Percentiles rank a stretch among this genome's conserved stretches.
Evolutionary conservation across 2,329 filamentous ascomycete genomes (phyloP).

Genomic region (Neobulgaria alba): DNA sequence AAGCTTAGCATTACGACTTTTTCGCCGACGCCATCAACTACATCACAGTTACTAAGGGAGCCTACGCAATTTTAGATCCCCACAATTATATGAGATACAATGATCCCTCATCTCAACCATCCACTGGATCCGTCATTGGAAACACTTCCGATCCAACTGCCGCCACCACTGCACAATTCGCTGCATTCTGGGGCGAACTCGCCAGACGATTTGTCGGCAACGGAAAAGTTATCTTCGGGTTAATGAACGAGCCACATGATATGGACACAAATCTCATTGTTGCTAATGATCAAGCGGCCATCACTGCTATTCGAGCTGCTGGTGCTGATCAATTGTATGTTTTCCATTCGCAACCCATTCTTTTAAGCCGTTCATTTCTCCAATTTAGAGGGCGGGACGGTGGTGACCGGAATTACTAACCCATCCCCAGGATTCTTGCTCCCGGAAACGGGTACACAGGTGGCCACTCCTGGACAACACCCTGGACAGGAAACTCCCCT

Average conservation of each 20-base stretch:
- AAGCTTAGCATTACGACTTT: conserved; percentile 35
- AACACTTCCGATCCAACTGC: conserved; percentile 36
- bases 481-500: conserved; percentile 29
- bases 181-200: conserved; percentile 40
- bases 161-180: conserved; percentile 39
- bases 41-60: conserved; percentile 38
- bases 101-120: conserved; percentile 40
- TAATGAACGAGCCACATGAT: conserved; percentile 42
- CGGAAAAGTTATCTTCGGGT: conserved; percentile 40
- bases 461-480: conserved; percentile 38
- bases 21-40: conserved; percentile 41
- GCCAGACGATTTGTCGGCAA: conserved; percentile 37
- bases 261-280: conserved; percentile 39
- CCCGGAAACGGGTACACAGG: conserved; percentile 43
- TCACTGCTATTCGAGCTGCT: conserved; percentile 36
- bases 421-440: conserved; percentile 35
- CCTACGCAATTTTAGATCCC: conserved; percentile 40
- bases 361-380: too few relatives aligned
- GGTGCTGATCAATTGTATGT: conserved; percentile 35
- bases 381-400: too few relatives aligned
- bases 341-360: neutral
- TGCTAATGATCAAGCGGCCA: conserved; percentile 39
- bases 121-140: conserved; percentile 40
- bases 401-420: too few relatives aligned
- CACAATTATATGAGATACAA: conserved; percentile 49